phyloP scores from a whole-genome alignment of 78 protist species.

The Planoprotostelium fungivorum region DNA sequence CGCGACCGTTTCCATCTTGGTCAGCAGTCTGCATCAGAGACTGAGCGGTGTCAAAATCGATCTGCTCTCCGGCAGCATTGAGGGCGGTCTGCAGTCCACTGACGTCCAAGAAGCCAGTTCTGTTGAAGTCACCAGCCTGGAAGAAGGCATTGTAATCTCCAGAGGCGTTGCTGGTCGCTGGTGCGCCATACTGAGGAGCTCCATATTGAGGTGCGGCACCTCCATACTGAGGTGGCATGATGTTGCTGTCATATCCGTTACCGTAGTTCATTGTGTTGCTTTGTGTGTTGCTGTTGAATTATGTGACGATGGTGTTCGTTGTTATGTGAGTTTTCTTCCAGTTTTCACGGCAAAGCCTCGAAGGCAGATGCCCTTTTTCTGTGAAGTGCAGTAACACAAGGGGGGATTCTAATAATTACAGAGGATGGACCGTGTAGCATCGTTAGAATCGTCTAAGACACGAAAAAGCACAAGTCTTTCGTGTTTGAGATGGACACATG shows the following conservation, averaged over 20 bases:
- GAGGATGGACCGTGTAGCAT: no score
- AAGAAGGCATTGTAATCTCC: neutral
- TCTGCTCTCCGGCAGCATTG: neutral
- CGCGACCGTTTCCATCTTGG: neutral
- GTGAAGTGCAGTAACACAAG: no score
- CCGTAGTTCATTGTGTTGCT: neutral
- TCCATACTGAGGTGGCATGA: neutral
- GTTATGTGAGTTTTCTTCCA: no score
- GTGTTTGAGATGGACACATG: no score
- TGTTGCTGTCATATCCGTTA: neutral
- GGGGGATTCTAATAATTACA: no score
- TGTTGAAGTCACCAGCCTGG: neutral
- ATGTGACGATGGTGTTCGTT: no score
- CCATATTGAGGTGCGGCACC: neutral
- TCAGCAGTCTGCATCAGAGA: neutral
- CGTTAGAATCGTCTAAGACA: no score
- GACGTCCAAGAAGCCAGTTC: neutral
- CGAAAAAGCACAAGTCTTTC: no score
- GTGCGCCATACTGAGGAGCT: neutral
- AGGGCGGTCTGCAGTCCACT: neutral
- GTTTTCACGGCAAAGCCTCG: no score
- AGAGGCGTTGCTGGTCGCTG: neutral
- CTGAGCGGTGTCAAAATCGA: neutral
- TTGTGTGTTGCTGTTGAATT: neutral
- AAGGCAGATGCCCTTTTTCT: no score